Conservation (phyloP, 2,329 filamentous ascomycete species). For the Penicillium concentricum region DNA sequence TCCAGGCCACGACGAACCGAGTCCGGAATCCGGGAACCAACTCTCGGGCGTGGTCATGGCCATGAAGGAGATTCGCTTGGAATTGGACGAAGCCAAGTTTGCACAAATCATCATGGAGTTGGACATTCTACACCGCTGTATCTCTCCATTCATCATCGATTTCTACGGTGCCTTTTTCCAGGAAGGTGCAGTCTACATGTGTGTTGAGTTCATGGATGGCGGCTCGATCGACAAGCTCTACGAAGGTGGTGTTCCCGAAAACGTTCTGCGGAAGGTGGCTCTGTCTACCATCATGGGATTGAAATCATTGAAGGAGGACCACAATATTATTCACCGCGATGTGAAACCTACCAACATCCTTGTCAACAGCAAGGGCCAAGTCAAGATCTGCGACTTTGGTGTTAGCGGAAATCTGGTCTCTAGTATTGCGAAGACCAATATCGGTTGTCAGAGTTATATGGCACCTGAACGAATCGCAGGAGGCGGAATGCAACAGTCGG, state of each 20-base stretch:
- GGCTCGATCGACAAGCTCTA: slow-evolving; percentile 98
- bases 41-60: slow-evolving; percentile 79
- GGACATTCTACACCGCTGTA: slow-evolving; percentile 90
- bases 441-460: slow-evolving; percentile 99
- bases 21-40: slow-evolving; percentile 23
- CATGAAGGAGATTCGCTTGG: slow-evolving; percentile 97
- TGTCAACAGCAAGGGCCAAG: slow-evolving; percentile 80
- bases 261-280: slow-evolving; percentile 84
- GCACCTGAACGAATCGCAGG: slow-evolving; percentile 92
- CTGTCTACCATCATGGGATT: slow-evolving; percentile 86
- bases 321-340: slow-evolving; percentile 98
- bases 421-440: slow-evolving; percentile 97
- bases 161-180: slow-evolving; percentile 99
- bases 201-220: slow-evolving; percentile 98
- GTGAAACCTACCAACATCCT: slow-evolving; percentile 99
- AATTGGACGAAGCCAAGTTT: slow-evolving; percentile 95
- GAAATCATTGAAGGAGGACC: slow-evolving; percentile 91
- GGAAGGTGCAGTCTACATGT: slow-evolving; percentile 97
- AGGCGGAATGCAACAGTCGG: slow-evolving; percentile 71
- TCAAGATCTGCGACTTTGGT: slow-evolving; percentile 99
- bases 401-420: slow-evolving; percentile 95
- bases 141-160: slow-evolving; percentile 95
- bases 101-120: slow-evolving; percentile 96
- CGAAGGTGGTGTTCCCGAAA: slow-evolving; percentile 82
- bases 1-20: slow-evolving; percentile 17